Conservation (phyloP, 139 green algal species). For the Chlorella sp. region DNA sequence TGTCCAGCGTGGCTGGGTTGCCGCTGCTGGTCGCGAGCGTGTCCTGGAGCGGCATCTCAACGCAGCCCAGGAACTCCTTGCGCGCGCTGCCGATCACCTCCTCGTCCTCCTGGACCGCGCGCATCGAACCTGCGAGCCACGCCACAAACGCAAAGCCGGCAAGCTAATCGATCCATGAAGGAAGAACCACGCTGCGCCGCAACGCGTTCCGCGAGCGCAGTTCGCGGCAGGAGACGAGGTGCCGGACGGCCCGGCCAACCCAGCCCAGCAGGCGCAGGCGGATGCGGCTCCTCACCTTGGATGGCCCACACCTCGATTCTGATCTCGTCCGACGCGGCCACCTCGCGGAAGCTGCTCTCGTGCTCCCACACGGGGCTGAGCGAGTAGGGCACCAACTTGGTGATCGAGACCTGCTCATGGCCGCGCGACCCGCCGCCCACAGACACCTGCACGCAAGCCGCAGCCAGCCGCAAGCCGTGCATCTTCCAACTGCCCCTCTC, state of each 20-base stretch:
- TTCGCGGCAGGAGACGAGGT: too few relatives aligned
- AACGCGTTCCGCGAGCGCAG: too few relatives aligned
- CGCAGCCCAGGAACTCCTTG: conserved; percentile 15
- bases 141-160: too few relatives aligned
- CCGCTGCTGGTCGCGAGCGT: conserved; percentile 40
- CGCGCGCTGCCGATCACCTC: not conserved
- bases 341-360: conserved; percentile 25
- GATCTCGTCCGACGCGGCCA: conserved; percentile 44
- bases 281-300: not conserved
- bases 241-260: too few relatives aligned
- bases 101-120: not conserved
- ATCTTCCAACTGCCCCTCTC: too few relatives aligned
- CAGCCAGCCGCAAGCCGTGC: too few relatives aligned
- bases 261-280: too few relatives aligned
- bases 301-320: conserved; percentile 65
- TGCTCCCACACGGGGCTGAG: conserved; percentile 3
- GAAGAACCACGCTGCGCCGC: too few relatives aligned
- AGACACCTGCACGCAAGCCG: not conserved
- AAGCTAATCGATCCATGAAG: too few relatives aligned
- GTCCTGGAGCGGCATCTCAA: conserved; percentile 57
- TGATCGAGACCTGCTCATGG: not conserved
- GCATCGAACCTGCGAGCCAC: not conserved
- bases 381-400: not conserved
- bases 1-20: not conserved
- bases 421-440: not conserved